A percentile compares a stretch with the other conserved stretches of the same genome.
phyloP scores from a whole-genome alignment of 1,284 basidiomycete genomes.

The Boletellus dicymbophilus region DNA sequence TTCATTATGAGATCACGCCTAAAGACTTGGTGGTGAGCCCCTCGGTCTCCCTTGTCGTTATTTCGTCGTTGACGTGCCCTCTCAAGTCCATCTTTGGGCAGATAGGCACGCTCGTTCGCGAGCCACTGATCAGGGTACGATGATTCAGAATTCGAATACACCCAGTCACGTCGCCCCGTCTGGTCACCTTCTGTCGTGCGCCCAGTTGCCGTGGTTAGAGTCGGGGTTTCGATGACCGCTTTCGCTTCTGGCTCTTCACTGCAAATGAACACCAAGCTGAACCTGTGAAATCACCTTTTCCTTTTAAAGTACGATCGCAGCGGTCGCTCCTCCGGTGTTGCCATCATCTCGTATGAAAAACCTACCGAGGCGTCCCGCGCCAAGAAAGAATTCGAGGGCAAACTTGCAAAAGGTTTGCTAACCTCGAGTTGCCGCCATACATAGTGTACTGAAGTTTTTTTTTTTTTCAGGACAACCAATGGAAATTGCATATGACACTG shows the following conservation, averaged over 20 bases:
- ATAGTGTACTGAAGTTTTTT: background rate
- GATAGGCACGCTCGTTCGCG: slow-evolving; percentile 89
- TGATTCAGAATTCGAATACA: slow-evolving; percentile 65
- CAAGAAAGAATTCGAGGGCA: slow-evolving; percentile 86
- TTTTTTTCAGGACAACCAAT: slow-evolving; percentile 73
- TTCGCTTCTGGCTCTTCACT: slow-evolving; percentile 41
- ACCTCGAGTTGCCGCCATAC: background rate
- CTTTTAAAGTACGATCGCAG: slow-evolving; percentile 89
- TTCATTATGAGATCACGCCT: slow-evolving; percentile 93
- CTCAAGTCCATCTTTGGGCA: slow-evolving; percentile 86
- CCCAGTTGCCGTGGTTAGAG: slow-evolving; percentile 24
- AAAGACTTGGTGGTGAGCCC: slow-evolving; percentile 81
- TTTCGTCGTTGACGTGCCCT: slow-evolving; percentile 1
- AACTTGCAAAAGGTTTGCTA: slow-evolving; percentile 82
- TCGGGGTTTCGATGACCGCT: slow-evolving; percentile 38
- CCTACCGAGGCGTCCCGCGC: slow-evolving; percentile 80
- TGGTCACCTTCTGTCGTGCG: slow-evolving; percentile 35
- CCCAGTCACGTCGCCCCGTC: slow-evolving; percentile 33
- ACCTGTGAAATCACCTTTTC: slow-evolving; percentile 37
- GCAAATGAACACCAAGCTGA: slow-evolving; percentile 35
- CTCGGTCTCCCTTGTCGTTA: background rate
- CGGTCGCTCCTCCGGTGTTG: slow-evolving; percentile 88
- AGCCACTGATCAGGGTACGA: slow-evolving; percentile 95
- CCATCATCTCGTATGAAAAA: slow-evolving; percentile 82
- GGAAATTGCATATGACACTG: slow-evolving; percentile 67